Evolutionary conservation across 176 grass and related monocot species (phyloP), one percentile per base, ranked within the genome.

Genomic region (Musa itinerans): DNA sequence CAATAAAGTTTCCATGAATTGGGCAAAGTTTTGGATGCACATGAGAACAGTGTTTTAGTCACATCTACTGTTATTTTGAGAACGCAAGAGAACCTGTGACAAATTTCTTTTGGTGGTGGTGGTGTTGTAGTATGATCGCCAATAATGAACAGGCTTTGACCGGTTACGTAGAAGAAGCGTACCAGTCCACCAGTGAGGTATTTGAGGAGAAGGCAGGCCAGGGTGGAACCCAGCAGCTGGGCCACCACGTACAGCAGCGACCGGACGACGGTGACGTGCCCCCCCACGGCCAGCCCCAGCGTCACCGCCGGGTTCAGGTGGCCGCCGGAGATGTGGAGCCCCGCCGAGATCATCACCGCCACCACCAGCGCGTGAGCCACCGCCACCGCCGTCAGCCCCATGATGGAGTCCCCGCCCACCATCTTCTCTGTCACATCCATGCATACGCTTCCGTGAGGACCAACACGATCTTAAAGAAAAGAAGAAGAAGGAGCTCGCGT

Each of bases 271-370:
- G 81, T 91, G 84, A 97, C 84, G 84, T 88, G 81, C 16, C 94
- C 90, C 6, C 82, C 86, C 6, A 65, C 69, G 54, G 88, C 88
- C 14, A 97, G 88, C 24, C 79, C 88, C 19, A 93, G 83, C 51
- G 88, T 97, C 25, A 96, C 89, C 1, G 93, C 89, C 0, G 89
- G 93, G 79, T 92, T 96, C 53, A 96, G 86, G 85, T 96, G 89
- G 63, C 87, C 89, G 34, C 83, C 87, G 65, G 87, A 92, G 81
- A 96, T 87, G 78, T 93, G 90, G 1, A 97, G 84, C 23, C 90
- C 90, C 8, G 94, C 88, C 19, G 94, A 86, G 12, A 93, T 84
- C 90, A 91, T 89, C 0, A 91, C 86, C 1, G 90, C 79, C 56
- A 97, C 90, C 62, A 82, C 83, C 83, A 97, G 78, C 11, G 76